These are phyloP conservation scores for Aspergillus ochraceus DNA, from an alignment of 2,329 filamentous ascomycete genomes.

Conservation along the genomic window DNA sequence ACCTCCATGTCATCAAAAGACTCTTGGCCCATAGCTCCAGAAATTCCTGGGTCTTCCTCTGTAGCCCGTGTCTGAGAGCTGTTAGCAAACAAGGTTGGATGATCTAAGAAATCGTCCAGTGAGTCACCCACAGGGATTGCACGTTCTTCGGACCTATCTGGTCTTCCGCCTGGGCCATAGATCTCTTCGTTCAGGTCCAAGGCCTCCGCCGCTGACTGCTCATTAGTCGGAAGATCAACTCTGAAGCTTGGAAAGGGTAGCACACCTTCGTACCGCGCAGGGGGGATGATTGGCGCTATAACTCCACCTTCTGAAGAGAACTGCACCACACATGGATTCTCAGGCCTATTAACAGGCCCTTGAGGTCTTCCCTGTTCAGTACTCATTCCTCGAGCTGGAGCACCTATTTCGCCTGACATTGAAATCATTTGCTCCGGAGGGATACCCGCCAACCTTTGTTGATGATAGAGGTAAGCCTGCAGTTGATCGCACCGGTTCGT, in stretches of 20 bases:
- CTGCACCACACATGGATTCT: constrained; percentile 17
- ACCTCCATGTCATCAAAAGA: too few species aligned
- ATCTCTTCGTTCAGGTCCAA: not conserved
- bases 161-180: not conserved
- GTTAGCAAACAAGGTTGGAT: not conserved
- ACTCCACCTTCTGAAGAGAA: constrained; percentile 19
- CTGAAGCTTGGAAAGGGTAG: constrained; percentile 6
- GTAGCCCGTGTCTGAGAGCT: not conserved
- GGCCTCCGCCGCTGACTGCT: not conserved
- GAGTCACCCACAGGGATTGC: not conserved
- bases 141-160: not conserved
- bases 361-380: not conserved
- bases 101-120: not conserved
- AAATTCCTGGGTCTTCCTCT: too few species aligned
- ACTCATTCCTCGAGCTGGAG: not conserved
- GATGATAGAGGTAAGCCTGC: constrained; percentile 28
- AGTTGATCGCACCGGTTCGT: constrained; percentile 7
- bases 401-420: constrained; percentile 11
- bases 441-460: constrained; percentile 32
- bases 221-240: not conserved
- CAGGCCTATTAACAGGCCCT: not conserved
- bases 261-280: constrained; percentile 20
- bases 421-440: constrained; percentile 20
- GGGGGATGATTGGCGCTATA: constrained; percentile 18
- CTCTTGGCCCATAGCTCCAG: too few species aligned